Evolutionary conservation across 2,329 filamentous ascomycete genomes (phyloP).

Genomic region (Orbilia blumenaviensis): DNA sequence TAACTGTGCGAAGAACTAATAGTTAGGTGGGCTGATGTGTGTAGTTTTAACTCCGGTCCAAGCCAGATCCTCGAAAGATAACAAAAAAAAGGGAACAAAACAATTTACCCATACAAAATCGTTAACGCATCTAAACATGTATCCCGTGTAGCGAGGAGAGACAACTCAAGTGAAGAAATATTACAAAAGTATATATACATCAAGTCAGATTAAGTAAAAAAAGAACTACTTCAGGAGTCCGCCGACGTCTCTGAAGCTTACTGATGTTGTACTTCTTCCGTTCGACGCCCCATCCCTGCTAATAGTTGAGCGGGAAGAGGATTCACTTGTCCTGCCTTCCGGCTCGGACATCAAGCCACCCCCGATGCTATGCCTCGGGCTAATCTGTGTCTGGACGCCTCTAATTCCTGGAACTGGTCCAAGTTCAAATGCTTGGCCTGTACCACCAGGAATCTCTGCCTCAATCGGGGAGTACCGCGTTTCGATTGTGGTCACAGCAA

Average conservation of each 20-base stretch:
- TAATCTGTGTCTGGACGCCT: background rate
- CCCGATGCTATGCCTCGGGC: conserved; percentile 36
- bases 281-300: conserved; percentile 3
- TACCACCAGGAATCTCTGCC: conserved; percentile 7
- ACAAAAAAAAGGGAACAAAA: background rate
- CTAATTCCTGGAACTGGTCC: conserved; percentile 23
- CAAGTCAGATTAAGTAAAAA: background rate
- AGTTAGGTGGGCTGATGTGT: background rate
- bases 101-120: conserved; percentile 11
- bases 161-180: background rate
- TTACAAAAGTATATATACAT: background rate
- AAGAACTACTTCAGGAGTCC: conserved; percentile 31
- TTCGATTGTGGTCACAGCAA: conserved; percentile 46
- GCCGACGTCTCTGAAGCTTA: background rate
- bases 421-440: conserved; percentile 38
- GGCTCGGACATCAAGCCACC: conserved; percentile 27
- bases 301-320: conserved; percentile 1
- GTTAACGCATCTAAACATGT: background rate
- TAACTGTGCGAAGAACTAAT: background rate
- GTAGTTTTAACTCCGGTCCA: background rate
- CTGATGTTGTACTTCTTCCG: background rate
- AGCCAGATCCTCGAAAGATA: background rate
- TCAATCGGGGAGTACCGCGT: conserved; percentile 46
- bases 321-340: conserved; percentile 17
- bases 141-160: background rate